These are phyloP conservation scores for Termitomyces sp. DNA, from an alignment of 768 basidiomycete species.

Conservation along the genomic window DNA sequence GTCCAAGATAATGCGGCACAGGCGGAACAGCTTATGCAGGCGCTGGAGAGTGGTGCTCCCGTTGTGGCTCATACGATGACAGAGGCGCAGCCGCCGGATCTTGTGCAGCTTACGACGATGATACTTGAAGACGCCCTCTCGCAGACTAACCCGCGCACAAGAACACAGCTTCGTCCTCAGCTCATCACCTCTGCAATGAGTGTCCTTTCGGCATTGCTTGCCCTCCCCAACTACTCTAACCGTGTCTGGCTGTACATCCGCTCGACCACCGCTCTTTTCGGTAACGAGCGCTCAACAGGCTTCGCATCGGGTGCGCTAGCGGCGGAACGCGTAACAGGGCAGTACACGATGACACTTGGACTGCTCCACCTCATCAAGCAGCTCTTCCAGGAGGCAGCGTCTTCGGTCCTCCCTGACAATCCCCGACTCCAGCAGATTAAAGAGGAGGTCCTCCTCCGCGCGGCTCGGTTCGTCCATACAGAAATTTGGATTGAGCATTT, in stretches of 20 bases:
- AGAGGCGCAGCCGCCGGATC: constrained; percentile 55
- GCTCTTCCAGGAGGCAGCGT: constrained; percentile 67
- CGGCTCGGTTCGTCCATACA: constrained; percentile 70
- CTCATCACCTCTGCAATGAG: constrained; percentile 79
- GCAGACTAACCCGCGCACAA: constrained; percentile 35
- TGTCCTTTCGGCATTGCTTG: constrained; percentile 71
- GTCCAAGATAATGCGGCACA: constrained; percentile 65
- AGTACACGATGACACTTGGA: constrained; percentile 79
- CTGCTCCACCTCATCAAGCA: constrained; percentile 72
- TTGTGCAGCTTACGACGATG: constrained; percentile 76
- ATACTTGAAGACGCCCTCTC: constrained; percentile 76
- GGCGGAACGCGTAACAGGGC: constrained; percentile 62
- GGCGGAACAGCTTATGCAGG: constrained; percentile 59
- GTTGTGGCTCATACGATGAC: constrained; percentile 48
- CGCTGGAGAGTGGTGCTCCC: constrained; percentile 53
- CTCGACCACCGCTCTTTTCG: constrained; percentile 72
- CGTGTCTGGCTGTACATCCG: constrained; percentile 87
- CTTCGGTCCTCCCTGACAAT: constrained; percentile 51
- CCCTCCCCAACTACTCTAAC: constrained; percentile 68
- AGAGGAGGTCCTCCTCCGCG: constrained; percentile 78
- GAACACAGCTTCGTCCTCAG: constrained; percentile 42
- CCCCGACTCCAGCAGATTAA: constrained; percentile 65
- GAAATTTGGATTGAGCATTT: constrained; percentile 87
- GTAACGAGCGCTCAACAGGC: constrained; percentile 48
- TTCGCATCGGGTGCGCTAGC: constrained; percentile 64